Evolutionary conservation across 139 green algal species (phyloP), one percentile per base, ranked within the genome.

Genomic region (Asterochloris erici): DNA sequence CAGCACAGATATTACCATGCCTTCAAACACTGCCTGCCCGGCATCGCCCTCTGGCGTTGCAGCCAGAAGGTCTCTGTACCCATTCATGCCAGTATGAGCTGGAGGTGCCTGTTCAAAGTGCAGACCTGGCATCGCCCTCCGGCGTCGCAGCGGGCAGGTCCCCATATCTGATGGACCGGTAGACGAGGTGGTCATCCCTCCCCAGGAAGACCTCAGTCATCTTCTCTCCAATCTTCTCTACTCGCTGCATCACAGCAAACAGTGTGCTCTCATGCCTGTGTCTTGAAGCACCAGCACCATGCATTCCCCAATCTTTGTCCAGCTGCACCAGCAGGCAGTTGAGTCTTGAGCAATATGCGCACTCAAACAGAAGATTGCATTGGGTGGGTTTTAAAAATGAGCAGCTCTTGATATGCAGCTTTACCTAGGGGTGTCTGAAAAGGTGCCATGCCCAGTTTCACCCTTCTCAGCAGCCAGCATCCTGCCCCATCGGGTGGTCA

Each of bases 111-210:
- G 24, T 86, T 87, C 2, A 74, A 68, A 77, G 93, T 6, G 4
- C 38, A 54, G 61, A 81, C 77, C 68, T 81, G 77, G 28, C 60
- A 38, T 81, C 63, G 19, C 60, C 61, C n/a, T 61, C 27, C 16
- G 60, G 62, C 26, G 27, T 63, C 27, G 66, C 77, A 21, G 68
- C 77, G 19, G 77, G 63, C 66, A 73, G 84, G 11, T 28, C 60
- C 60, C 85, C 83, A 83, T 95, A 97, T 4, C 88, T 93, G 23
- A 92, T 90, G 13, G 83, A 93, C 73, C 93, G 87, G 88, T 94
- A 95, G 19, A 93, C 63, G 0, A 97, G 85, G 14, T 85, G 83
- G 84, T 97, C 94, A 73, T 95, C 91, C 19, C 94, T 84, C 17
- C 87, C 88, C 10, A 74, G 68, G 78, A 93, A 97, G 9, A 61